These are phyloP conservation scores for Microcos paniculata DNA, from an alignment of 345 rosid genomes.

Conservation along the genomic window DNA sequence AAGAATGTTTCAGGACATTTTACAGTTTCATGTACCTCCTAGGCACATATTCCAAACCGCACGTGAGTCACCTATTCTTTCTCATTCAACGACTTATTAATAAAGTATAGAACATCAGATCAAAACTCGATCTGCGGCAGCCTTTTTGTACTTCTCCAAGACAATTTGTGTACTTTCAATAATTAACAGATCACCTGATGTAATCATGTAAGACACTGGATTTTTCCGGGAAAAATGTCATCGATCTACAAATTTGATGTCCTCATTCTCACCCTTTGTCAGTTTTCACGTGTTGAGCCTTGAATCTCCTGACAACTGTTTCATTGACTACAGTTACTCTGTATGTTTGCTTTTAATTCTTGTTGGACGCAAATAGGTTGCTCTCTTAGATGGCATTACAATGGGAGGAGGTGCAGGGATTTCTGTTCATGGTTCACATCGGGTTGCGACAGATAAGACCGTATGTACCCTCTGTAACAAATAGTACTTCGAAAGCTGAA, in stretches of 20 bases:
- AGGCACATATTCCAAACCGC: conserved; percentile 48
- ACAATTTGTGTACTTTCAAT: background rate
- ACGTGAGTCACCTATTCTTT: conserved; percentile 32
- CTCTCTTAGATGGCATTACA: conserved; percentile 26
- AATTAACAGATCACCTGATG: background rate
- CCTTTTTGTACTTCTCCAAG: background rate
- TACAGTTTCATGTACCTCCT: conserved; percentile 38
- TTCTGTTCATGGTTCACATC: conserved; percentile 25
- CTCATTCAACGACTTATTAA: background rate
- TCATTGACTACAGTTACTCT: background rate
- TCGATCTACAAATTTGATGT: background rate
- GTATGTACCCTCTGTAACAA: conserved; percentile 1
- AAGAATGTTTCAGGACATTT: conserved; percentile 38
- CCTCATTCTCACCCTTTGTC: too few species aligned
- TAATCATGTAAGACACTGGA: background rate
- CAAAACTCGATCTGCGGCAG: background rate
- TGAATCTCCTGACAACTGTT: background rate
- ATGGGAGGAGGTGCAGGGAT: conserved; percentile 32
- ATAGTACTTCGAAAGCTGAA: background rate
- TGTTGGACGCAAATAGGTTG: conserved; percentile 9
- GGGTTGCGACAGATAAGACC: conserved; percentile 25
- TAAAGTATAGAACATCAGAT: background rate
- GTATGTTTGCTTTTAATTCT: background rate
- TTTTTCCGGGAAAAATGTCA: background rate
- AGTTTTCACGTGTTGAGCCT: background rate